These are phyloP conservation scores for Alternaria sp. DNA, from an alignment of 2,329 filamentous ascomycete genomes.

Conservation along the genomic window DNA sequence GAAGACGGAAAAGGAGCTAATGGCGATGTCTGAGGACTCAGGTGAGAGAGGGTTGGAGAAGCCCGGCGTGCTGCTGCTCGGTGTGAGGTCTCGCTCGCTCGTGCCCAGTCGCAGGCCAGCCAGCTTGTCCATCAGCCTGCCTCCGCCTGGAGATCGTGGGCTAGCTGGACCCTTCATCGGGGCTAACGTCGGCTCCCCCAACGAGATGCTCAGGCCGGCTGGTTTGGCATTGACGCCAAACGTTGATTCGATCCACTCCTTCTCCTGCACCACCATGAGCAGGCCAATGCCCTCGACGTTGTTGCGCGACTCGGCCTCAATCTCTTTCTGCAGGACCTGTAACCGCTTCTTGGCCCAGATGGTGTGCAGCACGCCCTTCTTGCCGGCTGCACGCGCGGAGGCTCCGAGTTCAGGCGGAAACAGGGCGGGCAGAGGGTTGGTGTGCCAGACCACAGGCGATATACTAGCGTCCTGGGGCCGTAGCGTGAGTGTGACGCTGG, in stretches of 20 bases:
- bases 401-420: constrained; percentile 78
- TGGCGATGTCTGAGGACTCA: constrained; percentile 67
- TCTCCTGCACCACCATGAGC: constrained; percentile 83
- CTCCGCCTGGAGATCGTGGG: constrained; percentile 67
- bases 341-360: constrained; percentile 88
- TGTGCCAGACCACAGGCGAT: constrained; percentile 59
- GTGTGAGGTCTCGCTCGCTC: constrained; percentile 67
- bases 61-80: constrained; percentile 42
- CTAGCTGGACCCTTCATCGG: constrained; percentile 64
- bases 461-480: constrained; percentile 54
- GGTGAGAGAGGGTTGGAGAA: constrained; percentile 63
- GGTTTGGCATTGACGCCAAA: constrained; percentile 67
- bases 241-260: constrained; percentile 82
- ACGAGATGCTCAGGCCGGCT: constrained; percentile 46
- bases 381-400: constrained; percentile 69
- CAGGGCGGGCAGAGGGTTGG: constrained; percentile 85
- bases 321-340: constrained; percentile 76
- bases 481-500: constrained; percentile 70
- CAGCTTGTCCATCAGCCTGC: constrained; percentile 78
- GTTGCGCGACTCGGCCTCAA: constrained; percentile 71
- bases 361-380: constrained; percentile 84
- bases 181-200: constrained; percentile 45
- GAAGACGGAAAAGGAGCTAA: constrained; percentile 66
- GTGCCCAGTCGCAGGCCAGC: constrained; percentile 80
- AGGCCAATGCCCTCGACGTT: constrained; percentile 84